phyloP scores from a whole-genome alignment of 768 basidiomycete genomes.

The Pleurotus giganteus region DNA sequence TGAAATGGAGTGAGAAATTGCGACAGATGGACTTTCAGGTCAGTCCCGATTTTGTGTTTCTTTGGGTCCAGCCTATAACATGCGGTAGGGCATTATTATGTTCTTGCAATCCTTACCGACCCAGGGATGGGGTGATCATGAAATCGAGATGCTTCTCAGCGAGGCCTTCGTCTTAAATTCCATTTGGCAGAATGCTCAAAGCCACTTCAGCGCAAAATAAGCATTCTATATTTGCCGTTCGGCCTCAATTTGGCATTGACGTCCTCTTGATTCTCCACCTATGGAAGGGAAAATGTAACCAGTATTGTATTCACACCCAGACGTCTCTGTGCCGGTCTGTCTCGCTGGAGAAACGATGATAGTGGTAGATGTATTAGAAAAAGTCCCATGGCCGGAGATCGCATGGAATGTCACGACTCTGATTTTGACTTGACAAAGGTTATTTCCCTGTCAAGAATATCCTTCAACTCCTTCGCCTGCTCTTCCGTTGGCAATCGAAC shows the following conservation, averaged over 20 bases:
- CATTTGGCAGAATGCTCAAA: constrained; percentile 91
- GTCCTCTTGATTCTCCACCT: too few relatives aligned
- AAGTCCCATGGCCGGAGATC: too few relatives aligned
- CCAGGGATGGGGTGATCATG: constrained; percentile 93
- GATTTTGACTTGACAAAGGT: constrained; percentile 43
- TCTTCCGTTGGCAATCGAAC: constrained; percentile 60
- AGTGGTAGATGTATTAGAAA: too few relatives aligned
- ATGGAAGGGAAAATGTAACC: too few relatives aligned
- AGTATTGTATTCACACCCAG: too few relatives aligned
- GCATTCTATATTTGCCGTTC: not conserved
- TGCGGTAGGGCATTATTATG: constrained; percentile 91
- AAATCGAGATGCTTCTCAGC: constrained; percentile 91
- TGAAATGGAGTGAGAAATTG: constrained; percentile 91
- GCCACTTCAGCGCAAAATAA: constrained; percentile 70
- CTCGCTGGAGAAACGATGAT: too few relatives aligned
- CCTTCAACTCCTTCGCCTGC: constrained; percentile 55
- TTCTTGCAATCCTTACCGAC: constrained; percentile 93
- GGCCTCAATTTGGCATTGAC: too few relatives aligned
- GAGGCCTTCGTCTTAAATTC: constrained; percentile 94
- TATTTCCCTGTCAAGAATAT: constrained; percentile 61
- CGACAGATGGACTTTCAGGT: constrained; percentile 99
- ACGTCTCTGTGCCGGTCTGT: too few relatives aligned
- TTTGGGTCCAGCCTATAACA: not conserved
- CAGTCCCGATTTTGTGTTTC: constrained; percentile 17
- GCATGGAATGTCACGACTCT: constrained; percentile 9